Evolutionary conservation across 495 filamentous ascomycete genomes (phyloP).

Genomic region (Cercophora sp.): DNA sequence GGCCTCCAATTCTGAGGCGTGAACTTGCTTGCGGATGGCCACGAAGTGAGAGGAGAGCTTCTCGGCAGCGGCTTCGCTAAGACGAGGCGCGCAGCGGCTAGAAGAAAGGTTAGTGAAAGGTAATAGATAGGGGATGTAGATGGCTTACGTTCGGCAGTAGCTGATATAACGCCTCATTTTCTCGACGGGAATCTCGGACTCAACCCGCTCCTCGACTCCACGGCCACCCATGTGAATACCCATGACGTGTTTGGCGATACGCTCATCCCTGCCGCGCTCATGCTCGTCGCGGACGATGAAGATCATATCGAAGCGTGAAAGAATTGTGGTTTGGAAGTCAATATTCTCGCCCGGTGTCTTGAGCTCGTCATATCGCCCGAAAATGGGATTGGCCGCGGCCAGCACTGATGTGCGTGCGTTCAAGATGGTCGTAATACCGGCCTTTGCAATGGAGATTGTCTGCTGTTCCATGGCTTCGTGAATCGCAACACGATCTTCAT

Average conservation of each 20-base stretch:
- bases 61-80: constrained; percentile 89
- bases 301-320: constrained; percentile 99
- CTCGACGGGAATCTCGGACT: constrained; percentile 85
- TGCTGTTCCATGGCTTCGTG: constrained; percentile 99
- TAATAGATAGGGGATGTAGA: background rate
- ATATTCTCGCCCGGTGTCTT: constrained; percentile 98
- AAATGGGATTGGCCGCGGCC: constrained; percentile 95
- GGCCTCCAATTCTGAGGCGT: constrained; percentile 79
- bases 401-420: constrained; percentile 95
- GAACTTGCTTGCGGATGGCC: constrained; percentile 89
- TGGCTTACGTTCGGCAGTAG: constrained; percentile 74
- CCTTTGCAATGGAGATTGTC: constrained; percentile 99
- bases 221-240: constrained; percentile 92
- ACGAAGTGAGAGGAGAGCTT: constrained; percentile 98
- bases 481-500: constrained; percentile 97
- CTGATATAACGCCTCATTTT: constrained; percentile 98
- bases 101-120: background rate
- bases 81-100: constrained; percentile 87
- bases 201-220: constrained; percentile 74
- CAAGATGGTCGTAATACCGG: constrained; percentile 96
- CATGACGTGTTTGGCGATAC: constrained; percentile 96
- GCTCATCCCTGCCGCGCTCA: constrained; percentile 82
- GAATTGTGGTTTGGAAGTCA: constrained; percentile 98
- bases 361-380: constrained; percentile 96
- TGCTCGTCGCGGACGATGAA: constrained; percentile 98